A percentile compares a stretch with the other conserved stretches of the same genome.
Evolutionary conservation across 805 yeast species (phyloP).

Genomic region (Scheffersomyces lignosus): DNA sequence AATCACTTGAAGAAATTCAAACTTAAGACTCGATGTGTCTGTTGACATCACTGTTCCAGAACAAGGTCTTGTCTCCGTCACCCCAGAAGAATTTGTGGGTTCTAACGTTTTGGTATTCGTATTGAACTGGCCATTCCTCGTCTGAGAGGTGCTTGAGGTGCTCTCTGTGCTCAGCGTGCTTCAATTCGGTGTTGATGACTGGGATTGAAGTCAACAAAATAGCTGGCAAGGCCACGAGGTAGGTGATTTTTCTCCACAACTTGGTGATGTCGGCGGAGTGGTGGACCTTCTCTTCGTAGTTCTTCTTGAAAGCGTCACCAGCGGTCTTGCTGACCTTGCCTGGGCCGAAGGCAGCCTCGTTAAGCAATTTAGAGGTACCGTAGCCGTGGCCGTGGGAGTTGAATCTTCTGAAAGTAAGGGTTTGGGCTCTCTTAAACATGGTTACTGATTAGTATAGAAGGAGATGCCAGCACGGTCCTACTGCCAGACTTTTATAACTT

Average conservation of each 20-base stretch:
- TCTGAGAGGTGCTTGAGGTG: constrained; percentile 74
- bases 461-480: no score
- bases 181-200: constrained; percentile 77
- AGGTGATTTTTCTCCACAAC: constrained; percentile 84
- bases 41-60: constrained; percentile 94
- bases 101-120: constrained; percentile 91
- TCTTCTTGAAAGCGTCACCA: constrained; percentile 68
- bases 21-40: constrained; percentile 78
- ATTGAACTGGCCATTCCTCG: constrained; percentile 90
- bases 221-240: constrained; percentile 80
- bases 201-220: constrained; percentile 74
- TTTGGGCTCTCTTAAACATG: constrained; percentile 39
- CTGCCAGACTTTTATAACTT: no score
- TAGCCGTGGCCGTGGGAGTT: constrained; percentile 42
- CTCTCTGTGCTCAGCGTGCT: constrained; percentile 88
- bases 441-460: no score
- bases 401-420: constrained; percentile 41
- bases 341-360: constrained; percentile 39
- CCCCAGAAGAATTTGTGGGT: constrained; percentile 94
- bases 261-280: constrained; percentile 78
- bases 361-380: constrained; percentile 40
- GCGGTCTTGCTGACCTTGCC: constrained; percentile 52
- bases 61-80: constrained; percentile 94
- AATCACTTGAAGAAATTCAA: no score
- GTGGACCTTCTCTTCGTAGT: constrained; percentile 62